A percentile compares a stretch with the other conserved stretches of the same genome.
Evolutionary conservation across 345 rosid species (phyloP).

Genomic region (Eucalyptus marginata): DNA sequence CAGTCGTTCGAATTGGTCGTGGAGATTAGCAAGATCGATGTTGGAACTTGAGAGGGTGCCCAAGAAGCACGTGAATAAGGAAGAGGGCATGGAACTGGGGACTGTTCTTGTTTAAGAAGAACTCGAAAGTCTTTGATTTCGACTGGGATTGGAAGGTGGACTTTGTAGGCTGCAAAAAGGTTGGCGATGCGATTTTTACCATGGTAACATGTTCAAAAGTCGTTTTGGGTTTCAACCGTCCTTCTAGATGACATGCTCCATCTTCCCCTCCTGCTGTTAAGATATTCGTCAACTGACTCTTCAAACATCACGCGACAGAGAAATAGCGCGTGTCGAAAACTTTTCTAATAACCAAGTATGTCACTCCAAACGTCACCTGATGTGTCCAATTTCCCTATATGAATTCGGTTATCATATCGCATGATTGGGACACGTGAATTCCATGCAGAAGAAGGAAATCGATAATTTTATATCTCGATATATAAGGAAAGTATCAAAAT

Average conservation of each 20-base stretch:
- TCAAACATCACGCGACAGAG: background rate
- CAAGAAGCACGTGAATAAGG: background rate
- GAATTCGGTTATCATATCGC: background rate
- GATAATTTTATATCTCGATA: background rate
- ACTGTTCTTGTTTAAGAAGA: background rate
- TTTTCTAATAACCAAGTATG: background rate
- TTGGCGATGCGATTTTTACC: background rate
- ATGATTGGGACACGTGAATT: background rate
- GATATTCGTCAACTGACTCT: background rate
- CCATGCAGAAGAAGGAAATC: background rate
- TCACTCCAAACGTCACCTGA: background rate
- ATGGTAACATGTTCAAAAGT: background rate
- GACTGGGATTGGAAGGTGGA: background rate
- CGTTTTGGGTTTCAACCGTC: background rate
- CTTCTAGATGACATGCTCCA: background rate
- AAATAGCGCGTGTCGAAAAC: rapidly evolving
- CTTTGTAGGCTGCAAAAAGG: background rate
- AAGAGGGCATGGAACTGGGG: background rate
- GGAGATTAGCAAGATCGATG: background rate
- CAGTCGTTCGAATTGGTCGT: background rate
- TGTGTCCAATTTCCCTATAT: background rate
- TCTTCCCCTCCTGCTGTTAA: background rate
- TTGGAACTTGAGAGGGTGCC: background rate
- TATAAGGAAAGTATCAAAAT: background rate
- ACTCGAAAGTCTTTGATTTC: background rate